Evolutionary conservation across 1,284 basidiomycete species (phyloP), one percentile per base, ranked within the genome.

Genomic region (Stygiomarasmius scandens): DNA sequence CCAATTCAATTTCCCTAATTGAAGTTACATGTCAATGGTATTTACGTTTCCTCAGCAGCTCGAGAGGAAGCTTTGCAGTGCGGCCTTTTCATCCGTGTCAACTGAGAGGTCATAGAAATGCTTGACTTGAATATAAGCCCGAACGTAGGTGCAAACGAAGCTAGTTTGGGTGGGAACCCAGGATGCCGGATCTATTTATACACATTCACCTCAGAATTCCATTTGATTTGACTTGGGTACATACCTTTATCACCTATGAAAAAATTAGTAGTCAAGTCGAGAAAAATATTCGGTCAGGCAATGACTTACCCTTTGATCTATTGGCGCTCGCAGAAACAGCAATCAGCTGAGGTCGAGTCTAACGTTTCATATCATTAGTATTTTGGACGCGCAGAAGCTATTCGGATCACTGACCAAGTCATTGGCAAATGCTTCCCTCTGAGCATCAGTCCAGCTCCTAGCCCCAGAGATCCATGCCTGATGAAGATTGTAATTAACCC

Each of bases 381-480:
- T 5, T 47, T 11, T 47, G 5, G 3, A 14, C 20, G 16, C 23
- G 22, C 14, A 3, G 20, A 2, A 25, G 23, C 10, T 48, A 41
- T 32, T 48, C 25, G n/a, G n/a, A n/a, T n/a, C n/a, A n/a, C 48
- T 49, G 19, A 56, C 54, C 38, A 84, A 65, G 55, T 84, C 81
- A 61, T 84, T 83, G 2, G 82, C 81, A 55, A 79, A 79, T 0
- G 76, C 71, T 61, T 82, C 76, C 23, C 81, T 74, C 54, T 77
- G 75, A 2, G 75, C 77, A 47, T 63, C 67, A 5, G 79, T 80
- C 82, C 82, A 84, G 32, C 56, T 47, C n/a, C 77, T 71, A 8
- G 81, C 81, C 19, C 81, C 81, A 14, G 80, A 82, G 0, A 82
- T 65, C 82, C 81, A 83, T 0, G 81, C 80, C 74, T 77, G 36